A percentile compares a stretch with the other conserved stretches of the same genome.
Conservation (phyloP, 805 yeast genomes). For the Kuraishia capsulata region DNA sequence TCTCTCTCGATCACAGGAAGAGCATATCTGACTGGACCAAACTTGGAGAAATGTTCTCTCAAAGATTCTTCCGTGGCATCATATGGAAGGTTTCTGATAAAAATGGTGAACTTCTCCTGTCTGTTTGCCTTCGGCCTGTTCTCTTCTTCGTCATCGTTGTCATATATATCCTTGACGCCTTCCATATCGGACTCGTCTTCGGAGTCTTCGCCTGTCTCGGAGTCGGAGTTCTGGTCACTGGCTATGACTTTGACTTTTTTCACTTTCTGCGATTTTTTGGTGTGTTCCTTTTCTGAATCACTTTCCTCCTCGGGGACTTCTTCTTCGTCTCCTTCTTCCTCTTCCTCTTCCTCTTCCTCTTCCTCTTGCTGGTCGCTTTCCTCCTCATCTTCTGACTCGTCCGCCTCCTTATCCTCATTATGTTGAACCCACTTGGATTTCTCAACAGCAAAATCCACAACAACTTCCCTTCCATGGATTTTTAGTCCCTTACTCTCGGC, state of each 20-base stretch:
- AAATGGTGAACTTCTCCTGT: constrained; percentile 65
- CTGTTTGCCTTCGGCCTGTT: constrained; percentile 39
- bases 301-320: constrained; percentile 22
- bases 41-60: constrained; percentile 66
- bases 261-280: constrained; percentile 15
- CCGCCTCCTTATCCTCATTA: constrained; percentile 34
- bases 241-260: constrained; percentile 23
- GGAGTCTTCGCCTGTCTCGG: constrained; percentile 9
- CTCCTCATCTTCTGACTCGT: constrained; percentile 25
- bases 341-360: constrained; percentile 26
- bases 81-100: constrained; percentile 90
- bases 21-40: constrained; percentile 89
- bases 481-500: constrained; percentile 66
- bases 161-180: constrained; percentile 17
- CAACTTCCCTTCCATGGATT: constrained; percentile 84
- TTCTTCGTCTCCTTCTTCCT: constrained; percentile 25
- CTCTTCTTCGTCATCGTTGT: constrained; percentile 23
- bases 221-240: constrained; percentile 10
- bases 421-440: constrained; percentile 72
- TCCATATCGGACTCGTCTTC: constrained; percentile 17
- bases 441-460: constrained; percentile 89
- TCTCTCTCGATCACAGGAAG: constrained; percentile 83
- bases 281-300: constrained; percentile 18
- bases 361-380: constrained; percentile 24
- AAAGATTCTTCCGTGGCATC: constrained; percentile 81